Evolutionary conservation across 1,284 basidiomycete species (phyloP).

Genomic region (Leccinum angustisporum): DNA sequence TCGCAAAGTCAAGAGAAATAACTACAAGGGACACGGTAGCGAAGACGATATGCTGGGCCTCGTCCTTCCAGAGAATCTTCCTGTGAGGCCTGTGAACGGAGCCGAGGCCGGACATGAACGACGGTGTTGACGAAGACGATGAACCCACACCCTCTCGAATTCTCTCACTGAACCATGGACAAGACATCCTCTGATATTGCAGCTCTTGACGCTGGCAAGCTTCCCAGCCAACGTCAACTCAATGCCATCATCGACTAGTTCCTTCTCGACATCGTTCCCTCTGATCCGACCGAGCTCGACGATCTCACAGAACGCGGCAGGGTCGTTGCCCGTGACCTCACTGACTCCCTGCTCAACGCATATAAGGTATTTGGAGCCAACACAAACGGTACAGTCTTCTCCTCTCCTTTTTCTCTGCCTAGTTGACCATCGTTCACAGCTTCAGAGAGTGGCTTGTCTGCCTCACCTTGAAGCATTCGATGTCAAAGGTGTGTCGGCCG

Average conservation of each 20-base stretch:
- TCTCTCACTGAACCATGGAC: slow-evolving; percentile 30
- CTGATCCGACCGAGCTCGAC: slow-evolving; percentile 37
- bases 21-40: slow-evolving; percentile 44
- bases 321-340: slow-evolving; percentile 47
- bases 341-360: slow-evolving; percentile 45
- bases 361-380: slow-evolving; percentile 51
- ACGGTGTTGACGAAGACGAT: too few species aligned
- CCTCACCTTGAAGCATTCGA: slow-evolving; percentile 36
- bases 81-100: too few species aligned
- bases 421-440: slow-evolving; percentile 35
- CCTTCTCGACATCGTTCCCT: slow-evolving; percentile 46
- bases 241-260: slow-evolving; percentile 49
- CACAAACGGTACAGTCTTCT: slow-evolving; percentile 50
- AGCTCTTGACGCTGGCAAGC: slow-evolving; percentile 63
- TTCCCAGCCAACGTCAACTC: slow-evolving; percentile 57
- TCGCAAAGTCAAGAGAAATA: slow-evolving; percentile 42
- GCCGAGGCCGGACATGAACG: too few species aligned
- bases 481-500: slow-evolving; percentile 46
- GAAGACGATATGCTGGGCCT: slow-evolving; percentile 31
- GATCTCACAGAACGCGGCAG: slow-evolving; percentile 54
- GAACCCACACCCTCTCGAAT: too few species aligned
- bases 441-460: slow-evolving; percentile 47
- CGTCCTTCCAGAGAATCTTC: too few species aligned
- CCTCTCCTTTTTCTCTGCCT: background rate
- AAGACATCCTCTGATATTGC: slow-evolving; percentile 52